These are phyloP conservation scores for Moesziomyces sp. DNA, from an alignment of 1,284 basidiomycete species.

Conservation along the genomic window DNA sequence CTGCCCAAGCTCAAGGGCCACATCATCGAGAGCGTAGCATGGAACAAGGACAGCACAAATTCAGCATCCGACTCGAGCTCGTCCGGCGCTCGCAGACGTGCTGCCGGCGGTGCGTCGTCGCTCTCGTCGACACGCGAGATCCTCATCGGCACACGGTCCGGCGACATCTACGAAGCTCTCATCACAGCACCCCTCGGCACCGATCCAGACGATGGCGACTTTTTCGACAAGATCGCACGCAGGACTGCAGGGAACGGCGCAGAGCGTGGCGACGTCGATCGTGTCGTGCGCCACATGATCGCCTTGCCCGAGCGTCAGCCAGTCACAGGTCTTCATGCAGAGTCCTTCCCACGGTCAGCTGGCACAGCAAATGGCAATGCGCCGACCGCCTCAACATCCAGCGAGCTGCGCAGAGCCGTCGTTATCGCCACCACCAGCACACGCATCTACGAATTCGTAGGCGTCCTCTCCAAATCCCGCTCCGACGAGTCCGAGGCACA, in stretches of 20 bases:
- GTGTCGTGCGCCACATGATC: conserved; percentile 53
- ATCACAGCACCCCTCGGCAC: conserved; percentile 72
- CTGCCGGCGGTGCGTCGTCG: conserved; percentile 7
- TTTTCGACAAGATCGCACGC: conserved; percentile 64
- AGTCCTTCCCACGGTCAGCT: conserved; percentile 30
- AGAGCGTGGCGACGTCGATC: conserved; percentile 53
- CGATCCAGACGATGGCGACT: conserved; percentile 70
- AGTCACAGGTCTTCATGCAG: conserved; percentile 54
- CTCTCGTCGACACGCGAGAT: conserved; percentile 76
- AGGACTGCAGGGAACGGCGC: conserved; percentile 54
- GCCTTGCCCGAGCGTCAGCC: conserved; percentile 59
- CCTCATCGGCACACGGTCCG: conserved; percentile 78
- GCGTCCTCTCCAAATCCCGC: conserved; percentile 71
- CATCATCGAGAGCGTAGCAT: conserved; percentile 86
- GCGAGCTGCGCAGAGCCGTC: conserved; percentile 29
- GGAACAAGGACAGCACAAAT: conserved; percentile 73
- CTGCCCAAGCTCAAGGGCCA: conserved; percentile 79
- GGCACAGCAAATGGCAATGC: not conserved
- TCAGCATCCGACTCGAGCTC: not conserved
- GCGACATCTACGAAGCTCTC: conserved; percentile 71
- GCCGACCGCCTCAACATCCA: conserved; percentile 6
- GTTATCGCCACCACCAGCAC: conserved; percentile 88
- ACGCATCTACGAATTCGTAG: conserved; percentile 90
- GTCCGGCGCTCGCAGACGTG: conserved; percentile 11
- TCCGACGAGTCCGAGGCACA: conserved; percentile 74